Evolutionary conservation across 345 rosid genomes (phyloP), one percentile per base, ranked within the genome.

Genomic region (Rubroshorea leprosula): DNA sequence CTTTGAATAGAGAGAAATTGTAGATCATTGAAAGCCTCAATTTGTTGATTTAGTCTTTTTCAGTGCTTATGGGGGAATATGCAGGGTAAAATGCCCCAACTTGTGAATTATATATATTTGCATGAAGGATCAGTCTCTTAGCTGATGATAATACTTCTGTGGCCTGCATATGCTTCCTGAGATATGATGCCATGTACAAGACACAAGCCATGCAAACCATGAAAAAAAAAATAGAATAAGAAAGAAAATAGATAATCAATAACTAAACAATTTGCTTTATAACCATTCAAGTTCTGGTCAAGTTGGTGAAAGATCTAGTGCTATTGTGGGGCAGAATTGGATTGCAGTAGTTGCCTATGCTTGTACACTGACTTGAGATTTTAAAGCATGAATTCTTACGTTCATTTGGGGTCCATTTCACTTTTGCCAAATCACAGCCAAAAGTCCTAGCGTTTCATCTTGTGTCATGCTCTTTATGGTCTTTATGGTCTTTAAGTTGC

Each of bases 81-180:
- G 60, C 49, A 49, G 5, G 23, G 20, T 7, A 19, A 60, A 67
- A 69, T 63, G 61, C 57, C 38, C 11, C n/a, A 19, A 47, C 23
- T 41, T 62, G 64, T 62, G 80, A 72, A 62, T 65, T 45, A 58
- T 24, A 68, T 55, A 56, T 54, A 41, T 24, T n/a, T n/a, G n/a
- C n/a, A n/a, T n/a, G n/a, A n/a, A n/a, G n/a, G n/a, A n/a, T n/a
- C n/a, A n/a, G n/a, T 38, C 43, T 21, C 64, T 17, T 23, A 13
- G 63, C 35, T 53, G 77, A 74, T 29, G 35, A 9, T 68, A 69
- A 74, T 29, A n/a, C 59, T 57, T 69, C 29, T 63, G 77, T 72
- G 79, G 79, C 61, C 57, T 74, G 70, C 31, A 46, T 20, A 60
- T 38, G 43, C 35, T 38, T 55, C 69, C 41, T 43, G 56, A 70